Evolutionary conservation across 164 flowering plant genomes (phyloP), one percentile per base, ranked within the genome.

Genomic region (Sedum album): DNA sequence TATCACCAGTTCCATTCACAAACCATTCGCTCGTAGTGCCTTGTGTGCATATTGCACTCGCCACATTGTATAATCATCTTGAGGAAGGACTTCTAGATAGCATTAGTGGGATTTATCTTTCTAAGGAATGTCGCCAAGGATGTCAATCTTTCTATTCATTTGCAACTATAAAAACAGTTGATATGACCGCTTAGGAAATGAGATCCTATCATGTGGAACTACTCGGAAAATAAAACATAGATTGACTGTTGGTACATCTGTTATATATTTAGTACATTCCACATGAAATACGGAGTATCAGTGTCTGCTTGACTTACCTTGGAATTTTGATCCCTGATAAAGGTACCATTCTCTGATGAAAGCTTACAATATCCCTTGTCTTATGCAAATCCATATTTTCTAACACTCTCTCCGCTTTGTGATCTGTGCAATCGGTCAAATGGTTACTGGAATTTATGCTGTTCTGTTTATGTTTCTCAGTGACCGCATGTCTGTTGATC

Each of bases 51-150:
- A 97, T 97, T 68, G 98, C 98, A 69, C 74, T 89, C 1, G n/a
- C n/a, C n/a, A n/a, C n/a, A n/a, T n/a, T n/a, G n/a, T 93, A 93
- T 81, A 91, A 88, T 75, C 98, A 91, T 70, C 98, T 97, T 0
- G 6, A 86, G 53, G 98, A 93, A 72, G 97, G 97, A 5, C 89
- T 91, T 60, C 79, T 91, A 4, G 97, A 91, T 75, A 93, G 95
- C 10, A 42, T 88, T 63, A 95, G 97, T 28, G 97, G 97, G n/a
- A 95, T 21, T 69, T 89, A 31, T 75, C 96, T 55, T 91, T 89
- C 78, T 90, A 91, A 31, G 97, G 98, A 62, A 93, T 93, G 97
- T 78, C 95, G 3, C 89, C 97, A 21, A 79, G 95, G 62, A 42
- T 82, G 31, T 85, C 98, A 67, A 86, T 93, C 69, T 91, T 86